A percentile compares a stretch with the other conserved stretches of the same genome.
phyloP scores from a whole-genome alignment of 140 eudicot genomes.

The Senecio squalidus region DNA sequence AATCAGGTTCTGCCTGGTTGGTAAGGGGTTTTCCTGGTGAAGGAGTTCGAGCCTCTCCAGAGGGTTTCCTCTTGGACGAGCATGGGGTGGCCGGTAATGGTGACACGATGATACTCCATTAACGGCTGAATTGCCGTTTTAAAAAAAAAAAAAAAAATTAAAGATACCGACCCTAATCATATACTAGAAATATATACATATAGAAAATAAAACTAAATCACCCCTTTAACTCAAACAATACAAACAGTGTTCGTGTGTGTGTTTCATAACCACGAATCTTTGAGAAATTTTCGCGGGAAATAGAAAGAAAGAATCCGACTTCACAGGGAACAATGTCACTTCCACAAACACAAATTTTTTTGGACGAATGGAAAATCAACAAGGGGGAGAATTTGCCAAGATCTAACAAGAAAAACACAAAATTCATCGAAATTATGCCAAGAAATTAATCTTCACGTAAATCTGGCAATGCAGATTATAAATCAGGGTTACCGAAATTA shows the following conservation, averaged over 20 bases:
- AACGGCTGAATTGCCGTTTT: no score
- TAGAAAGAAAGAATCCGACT: slow-evolving; percentile 28
- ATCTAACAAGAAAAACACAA: slow-evolving; percentile 2
- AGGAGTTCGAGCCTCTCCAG: no score
- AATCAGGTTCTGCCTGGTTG: no score
- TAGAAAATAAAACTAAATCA: background rate
- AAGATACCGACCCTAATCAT: no score
- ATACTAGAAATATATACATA: background rate
- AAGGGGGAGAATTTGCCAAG: no score
- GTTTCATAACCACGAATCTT: slow-evolving; percentile 40
- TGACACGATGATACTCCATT: no score
- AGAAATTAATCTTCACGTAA: background rate
- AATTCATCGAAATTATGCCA: slow-evolving; percentile 10
- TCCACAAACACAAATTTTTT: slow-evolving; percentile 24
- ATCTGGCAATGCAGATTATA: slow-evolving; percentile 20
- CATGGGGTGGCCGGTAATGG: no score
- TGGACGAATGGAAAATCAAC: slow-evolving; percentile 1
- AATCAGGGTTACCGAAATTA: slow-evolving; percentile 15
- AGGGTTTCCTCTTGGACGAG: no score
- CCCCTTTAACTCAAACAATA: background rate
- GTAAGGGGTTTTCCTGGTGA: no score
- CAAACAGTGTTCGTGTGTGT: background rate
- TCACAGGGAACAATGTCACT: slow-evolving; percentile 45
- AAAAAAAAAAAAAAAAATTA: no score
- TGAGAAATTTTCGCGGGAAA: slow-evolving; percentile 28